A percentile compares a stretch with the other conserved stretches of the same genome.
Evolutionary conservation across 2,329 filamentous ascomycete species (phyloP).

Genomic region (Corinectria fuckeliana): DNA sequence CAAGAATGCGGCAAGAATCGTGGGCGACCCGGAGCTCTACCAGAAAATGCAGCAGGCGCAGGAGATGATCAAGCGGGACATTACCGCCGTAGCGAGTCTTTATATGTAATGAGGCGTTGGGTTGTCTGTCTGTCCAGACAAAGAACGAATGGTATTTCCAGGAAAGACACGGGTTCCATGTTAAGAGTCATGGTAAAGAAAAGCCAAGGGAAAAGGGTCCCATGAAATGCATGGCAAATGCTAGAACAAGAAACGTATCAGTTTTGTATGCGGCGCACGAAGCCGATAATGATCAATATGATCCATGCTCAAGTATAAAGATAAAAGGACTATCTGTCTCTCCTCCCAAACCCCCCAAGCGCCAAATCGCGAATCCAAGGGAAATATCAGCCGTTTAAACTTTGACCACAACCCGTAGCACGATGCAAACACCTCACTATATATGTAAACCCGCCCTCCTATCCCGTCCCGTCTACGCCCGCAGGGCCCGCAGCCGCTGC

Average conservation of each 20-base stretch:
- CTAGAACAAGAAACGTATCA: not conserved
- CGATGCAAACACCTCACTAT: not conserved
- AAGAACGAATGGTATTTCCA: not conserved
- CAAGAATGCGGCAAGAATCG: constrained; percentile 93
- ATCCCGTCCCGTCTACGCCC: constrained; percentile 48
- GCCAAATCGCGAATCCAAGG: constrained; percentile 31
- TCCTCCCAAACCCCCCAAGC: constrained; percentile 27
- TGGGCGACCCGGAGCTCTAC: constrained; percentile 91
- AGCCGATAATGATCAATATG: constrained; percentile 10
- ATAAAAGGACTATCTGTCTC: constrained; percentile 16
- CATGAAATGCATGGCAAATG: not conserved
- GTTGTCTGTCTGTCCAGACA: not conserved
- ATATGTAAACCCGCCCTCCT: not conserved
- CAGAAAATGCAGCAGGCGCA: constrained; percentile 97
- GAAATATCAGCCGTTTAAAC: constrained; percentile 9
- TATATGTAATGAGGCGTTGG: constrained; percentile 71
- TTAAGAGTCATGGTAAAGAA: not conserved
- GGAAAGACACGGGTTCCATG: not conserved
- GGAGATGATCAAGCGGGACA: constrained; percentile 97
- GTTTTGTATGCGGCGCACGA: not conserved
- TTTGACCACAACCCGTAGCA: constrained; percentile 1
- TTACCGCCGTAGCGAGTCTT: constrained; percentile 85
- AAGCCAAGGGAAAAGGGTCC: not conserved
- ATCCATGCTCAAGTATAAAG: constrained; percentile 1
- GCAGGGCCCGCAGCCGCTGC: constrained; percentile 62